Conservation (phyloP, 805 yeast genomes). For the Nakazawaea wickerhamii region DNA sequence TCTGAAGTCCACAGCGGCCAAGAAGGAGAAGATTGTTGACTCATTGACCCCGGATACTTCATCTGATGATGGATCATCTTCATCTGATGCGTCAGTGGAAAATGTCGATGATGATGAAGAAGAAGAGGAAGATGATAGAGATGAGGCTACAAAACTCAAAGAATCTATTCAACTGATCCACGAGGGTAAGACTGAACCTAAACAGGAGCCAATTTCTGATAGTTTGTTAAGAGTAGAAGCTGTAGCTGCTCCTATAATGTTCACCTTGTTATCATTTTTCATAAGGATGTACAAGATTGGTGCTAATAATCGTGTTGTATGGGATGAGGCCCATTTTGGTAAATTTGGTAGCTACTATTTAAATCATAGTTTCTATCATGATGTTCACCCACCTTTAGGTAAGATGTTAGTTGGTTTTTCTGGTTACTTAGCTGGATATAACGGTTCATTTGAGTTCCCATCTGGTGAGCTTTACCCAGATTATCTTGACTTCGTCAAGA, state of each 20-base stretch:
- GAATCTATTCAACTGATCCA: conserved; percentile 2
- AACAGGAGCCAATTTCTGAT: conserved; percentile 8
- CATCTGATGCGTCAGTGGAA: conserved; percentile 1
- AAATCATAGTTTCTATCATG: conserved; percentile 85
- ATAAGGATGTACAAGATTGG: conserved; percentile 75
- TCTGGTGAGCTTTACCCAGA: conserved; percentile 64
- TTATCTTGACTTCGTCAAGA: conserved; percentile 62
- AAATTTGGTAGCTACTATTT: conserved; percentile 92
- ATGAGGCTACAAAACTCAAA: conserved; percentile 1
- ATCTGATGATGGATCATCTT: not conserved
- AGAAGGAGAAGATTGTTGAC: not conserved
- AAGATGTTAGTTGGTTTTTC: conserved; percentile 87
- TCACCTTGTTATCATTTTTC: conserved; percentile 66
- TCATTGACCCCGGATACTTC: conserved; percentile 1
- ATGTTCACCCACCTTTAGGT: conserved; percentile 96
- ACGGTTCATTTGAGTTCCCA: conserved; percentile 71
- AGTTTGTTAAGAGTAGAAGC: conserved; percentile 20
- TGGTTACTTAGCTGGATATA: conserved; percentile 80
- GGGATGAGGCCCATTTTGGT: conserved; percentile 96
- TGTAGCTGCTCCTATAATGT: conserved; percentile 47
- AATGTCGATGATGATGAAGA: not conserved
- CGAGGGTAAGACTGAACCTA: not conserved
- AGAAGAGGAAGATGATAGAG: not conserved
- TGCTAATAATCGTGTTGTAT: conserved; percentile 70
- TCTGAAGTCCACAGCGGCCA: not conserved